A percentile compares a stretch with the other conserved stretches of the same genome.
phyloP scores from a whole-genome alignment of 495 filamentous ascomycete genomes.

The Melanomma pulvis-pyrius region DNA sequence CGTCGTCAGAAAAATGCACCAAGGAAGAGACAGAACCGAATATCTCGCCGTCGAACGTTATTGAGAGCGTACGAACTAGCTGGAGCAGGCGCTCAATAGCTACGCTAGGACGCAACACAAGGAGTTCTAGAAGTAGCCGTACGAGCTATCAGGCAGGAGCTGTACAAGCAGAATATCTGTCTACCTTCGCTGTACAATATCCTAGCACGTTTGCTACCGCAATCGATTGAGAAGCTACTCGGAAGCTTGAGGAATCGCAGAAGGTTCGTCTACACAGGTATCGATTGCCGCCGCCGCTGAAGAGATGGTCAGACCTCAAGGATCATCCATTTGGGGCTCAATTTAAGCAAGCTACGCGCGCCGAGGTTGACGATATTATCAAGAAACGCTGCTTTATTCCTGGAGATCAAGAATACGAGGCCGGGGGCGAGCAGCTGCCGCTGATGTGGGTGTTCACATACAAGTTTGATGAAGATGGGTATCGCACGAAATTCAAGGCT shows the following conservation, averaged over 20 bases:
- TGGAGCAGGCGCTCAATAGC: too few species aligned
- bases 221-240: not conserved
- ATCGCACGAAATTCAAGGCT: conserved; percentile 21
- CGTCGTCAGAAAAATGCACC: not conserved
- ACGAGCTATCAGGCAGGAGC: not conserved
- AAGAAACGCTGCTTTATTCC: conserved; percentile 6
- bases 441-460: conserved; percentile 33
- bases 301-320: not conserved
- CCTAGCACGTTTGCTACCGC: not conserved
- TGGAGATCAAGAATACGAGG: not conserved
- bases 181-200: not conserved
- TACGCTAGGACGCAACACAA: not conserved
- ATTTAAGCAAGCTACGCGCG: conserved; percentile 2
- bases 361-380: not conserved
- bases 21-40: not conserved
- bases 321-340: not conserved
- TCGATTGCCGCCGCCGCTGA: not conserved
- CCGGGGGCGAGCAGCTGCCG: conserved; percentile 17
- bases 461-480: conserved; percentile 30
- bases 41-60: too few species aligned
- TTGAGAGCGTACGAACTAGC: too few species aligned
- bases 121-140: not conserved
- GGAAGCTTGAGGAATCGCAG: not conserved
- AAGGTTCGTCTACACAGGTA: conserved; percentile 1
- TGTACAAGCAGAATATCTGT: not conserved